Evolutionary conservation across 2,329 filamentous ascomycete species (phyloP).

Genomic region (Endothia cerciana): DNA sequence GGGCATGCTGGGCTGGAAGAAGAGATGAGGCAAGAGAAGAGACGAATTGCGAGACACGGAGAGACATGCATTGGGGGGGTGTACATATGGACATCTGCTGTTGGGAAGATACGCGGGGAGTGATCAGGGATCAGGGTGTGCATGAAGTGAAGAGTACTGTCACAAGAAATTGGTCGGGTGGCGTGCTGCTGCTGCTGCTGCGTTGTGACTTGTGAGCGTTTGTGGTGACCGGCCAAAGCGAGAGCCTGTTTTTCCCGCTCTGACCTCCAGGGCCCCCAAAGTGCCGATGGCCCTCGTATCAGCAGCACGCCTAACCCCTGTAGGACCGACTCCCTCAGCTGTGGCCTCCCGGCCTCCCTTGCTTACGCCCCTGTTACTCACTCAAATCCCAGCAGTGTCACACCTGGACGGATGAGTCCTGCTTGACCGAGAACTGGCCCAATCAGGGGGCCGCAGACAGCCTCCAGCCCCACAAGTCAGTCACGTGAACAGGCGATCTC

Average conservation of each 20-base stretch:
- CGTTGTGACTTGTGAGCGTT: not conserved
- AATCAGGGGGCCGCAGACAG: slow-evolving; percentile 7
- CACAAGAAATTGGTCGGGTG: not conserved
- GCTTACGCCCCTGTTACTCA: slow-evolving; percentile 21
- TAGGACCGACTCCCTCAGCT: slow-evolving; percentile 8
- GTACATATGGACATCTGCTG: not conserved
- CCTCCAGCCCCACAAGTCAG: not conserved
- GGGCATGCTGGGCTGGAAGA: not conserved
- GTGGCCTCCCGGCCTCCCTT: not conserved
- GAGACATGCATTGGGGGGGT: not conserved
- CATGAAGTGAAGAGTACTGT: not conserved
- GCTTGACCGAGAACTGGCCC: slow-evolving; percentile 15
- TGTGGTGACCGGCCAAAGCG: not conserved
- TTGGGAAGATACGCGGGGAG: too few relatives aligned
- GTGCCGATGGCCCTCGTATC: slow-evolving; percentile 13
- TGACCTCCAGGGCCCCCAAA: not conserved
- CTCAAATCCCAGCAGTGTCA: slow-evolving; percentile 17
- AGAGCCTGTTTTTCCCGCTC: slow-evolving; percentile 8
- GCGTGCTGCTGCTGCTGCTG: not conserved
- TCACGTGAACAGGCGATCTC: slow-evolving; percentile 26
- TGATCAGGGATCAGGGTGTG: not conserved
- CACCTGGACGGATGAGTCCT: slow-evolving; percentile 28
- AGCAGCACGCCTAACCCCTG: slow-evolving; percentile 16
- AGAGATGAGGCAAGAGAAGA: slow-evolving; percentile 12
- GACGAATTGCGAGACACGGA: slow-evolving; percentile 10